Conservation (phyloP, 495 filamentous ascomycete genomes). For the Paragyromitra xinjiangensis region DNA sequence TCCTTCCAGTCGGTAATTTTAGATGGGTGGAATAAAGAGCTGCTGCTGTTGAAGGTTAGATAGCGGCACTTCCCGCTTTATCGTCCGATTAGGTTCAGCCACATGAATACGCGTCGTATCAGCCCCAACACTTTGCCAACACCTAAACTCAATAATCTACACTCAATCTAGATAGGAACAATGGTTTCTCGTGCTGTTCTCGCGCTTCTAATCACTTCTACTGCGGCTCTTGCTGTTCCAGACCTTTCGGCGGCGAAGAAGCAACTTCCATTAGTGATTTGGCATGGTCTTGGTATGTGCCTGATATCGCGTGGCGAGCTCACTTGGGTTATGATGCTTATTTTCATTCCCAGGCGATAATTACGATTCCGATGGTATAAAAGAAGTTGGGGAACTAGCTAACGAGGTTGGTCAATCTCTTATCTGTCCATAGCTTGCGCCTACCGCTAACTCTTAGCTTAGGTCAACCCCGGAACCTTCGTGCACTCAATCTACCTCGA, state of each 20-base stretch:
- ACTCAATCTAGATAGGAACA: neutral
- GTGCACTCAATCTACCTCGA: conserved; percentile 82
- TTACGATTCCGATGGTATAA: conserved; percentile 78
- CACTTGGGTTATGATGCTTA: neutral
- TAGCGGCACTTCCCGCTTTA: conserved; percentile 9
- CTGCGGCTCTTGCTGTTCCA: conserved; percentile 24
- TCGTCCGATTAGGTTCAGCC: neutral
- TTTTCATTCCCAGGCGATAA: conserved; percentile 64
- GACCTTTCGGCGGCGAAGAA: neutral
- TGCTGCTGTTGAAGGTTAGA: no score
- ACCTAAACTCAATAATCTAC: neutral
- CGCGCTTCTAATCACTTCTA: conserved; percentile 13
- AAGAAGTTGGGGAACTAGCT: conserved; percentile 71
- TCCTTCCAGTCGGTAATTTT: no score
- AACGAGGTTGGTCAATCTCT: conserved; percentile 58
- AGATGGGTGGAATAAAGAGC: no score
- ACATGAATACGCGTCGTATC: conserved; percentile 6
- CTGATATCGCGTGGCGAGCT: neutral
- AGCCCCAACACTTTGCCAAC: neutral
- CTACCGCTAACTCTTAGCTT: conserved; percentile 5
- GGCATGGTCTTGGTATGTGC: conserved; percentile 79
- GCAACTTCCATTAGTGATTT: conserved; percentile 82
- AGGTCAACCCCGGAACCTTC: conserved; percentile 80
- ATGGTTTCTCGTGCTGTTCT: conserved; percentile 23
- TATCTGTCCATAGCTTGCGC: neutral